Conservation (phyloP, 768 basidiomycete species). For the Boletus patriciae region DNA sequence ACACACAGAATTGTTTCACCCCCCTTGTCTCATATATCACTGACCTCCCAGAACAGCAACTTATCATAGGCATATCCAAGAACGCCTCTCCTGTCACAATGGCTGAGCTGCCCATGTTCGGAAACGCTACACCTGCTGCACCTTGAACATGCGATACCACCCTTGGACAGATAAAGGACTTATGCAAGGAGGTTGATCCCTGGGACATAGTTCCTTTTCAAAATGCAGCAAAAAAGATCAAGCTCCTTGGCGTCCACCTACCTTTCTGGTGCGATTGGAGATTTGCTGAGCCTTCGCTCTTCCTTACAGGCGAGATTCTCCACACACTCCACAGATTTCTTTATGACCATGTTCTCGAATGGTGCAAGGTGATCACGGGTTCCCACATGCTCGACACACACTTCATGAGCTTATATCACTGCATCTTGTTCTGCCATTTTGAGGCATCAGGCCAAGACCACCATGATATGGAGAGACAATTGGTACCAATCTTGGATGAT, state of each 20-base stretch:
- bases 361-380: slow-evolving; percentile 7
- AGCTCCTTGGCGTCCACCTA: not conserved
- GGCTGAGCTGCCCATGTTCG: slow-evolving; percentile 12
- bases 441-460: not conserved
- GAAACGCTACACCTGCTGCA: not conserved
- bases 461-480: not conserved
- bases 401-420: not conserved
- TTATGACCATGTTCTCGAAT: slow-evolving; percentile 5
- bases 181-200: slow-evolving; percentile 12
- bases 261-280: slow-evolving; percentile 4
- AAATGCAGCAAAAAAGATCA: not conserved
- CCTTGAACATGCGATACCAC: not conserved
- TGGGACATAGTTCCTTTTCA: slow-evolving; percentile 36
- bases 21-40: slow-evolving; percentile 16
- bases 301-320: slow-evolving; percentile 6
- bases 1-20: slow-evolving; percentile 2
- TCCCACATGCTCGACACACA: not conserved
- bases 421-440: not conserved
- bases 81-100: slow-evolving; percentile 15
- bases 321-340: slow-evolving; percentile 5
- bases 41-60: slow-evolving; percentile 20
- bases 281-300: not conserved
- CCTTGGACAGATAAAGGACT: not conserved
- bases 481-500: not conserved
- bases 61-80: slow-evolving; percentile 7